Evolutionary conservation across 805 yeast species (phyloP).

Genomic region (Candida pseudofarinosa): DNA sequence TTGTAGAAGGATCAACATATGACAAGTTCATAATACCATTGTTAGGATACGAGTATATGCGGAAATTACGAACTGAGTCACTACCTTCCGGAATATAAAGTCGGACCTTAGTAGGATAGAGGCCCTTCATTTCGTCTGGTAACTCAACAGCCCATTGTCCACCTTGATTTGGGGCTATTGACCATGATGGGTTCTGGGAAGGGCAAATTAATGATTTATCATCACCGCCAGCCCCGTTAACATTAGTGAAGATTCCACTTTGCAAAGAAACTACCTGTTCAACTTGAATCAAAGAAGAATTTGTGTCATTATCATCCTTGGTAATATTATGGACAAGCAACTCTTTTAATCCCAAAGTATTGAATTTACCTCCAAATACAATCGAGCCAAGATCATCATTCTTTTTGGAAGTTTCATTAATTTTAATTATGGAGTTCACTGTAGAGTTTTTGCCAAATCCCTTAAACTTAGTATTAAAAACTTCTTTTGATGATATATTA

Average conservation of each 20-base stretch:
- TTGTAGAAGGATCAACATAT: conserved; percentile 70
- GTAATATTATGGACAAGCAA: conserved; percentile 37
- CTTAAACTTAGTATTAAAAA: conserved; percentile 57
- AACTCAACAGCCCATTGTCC: conserved; percentile 67
- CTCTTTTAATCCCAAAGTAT: conserved; percentile 51
- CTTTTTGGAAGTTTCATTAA: conserved; percentile 31
- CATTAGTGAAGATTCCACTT: conserved; percentile 50
- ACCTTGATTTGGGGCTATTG: conserved; percentile 37
- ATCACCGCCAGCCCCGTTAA: conserved; percentile 31
- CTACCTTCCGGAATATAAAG: conserved; percentile 57
- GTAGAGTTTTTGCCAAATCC: conserved; percentile 65
- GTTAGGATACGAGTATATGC: conserved; percentile 73
- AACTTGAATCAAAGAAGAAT: conserved; percentile 44
- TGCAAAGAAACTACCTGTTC: conserved; percentile 60
- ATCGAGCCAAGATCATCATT: conserved; percentile 40
- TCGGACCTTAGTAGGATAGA: conserved; percentile 68
- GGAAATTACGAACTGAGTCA: conserved; percentile 56
- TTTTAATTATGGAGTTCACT: conserved; percentile 59
- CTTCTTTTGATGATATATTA: conserved; percentile 39
- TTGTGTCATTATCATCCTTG: conserved; percentile 25
- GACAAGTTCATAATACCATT: conserved; percentile 89
- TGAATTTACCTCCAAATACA: conserved; percentile 77
- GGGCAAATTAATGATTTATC: conserved; percentile 56
- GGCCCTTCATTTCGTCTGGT: conserved; percentile 45
- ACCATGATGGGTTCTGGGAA: conserved; percentile 48